Conservation (phyloP, 2,329 filamentous ascomycete species). For the Colletotrichum eremochloae region DNA sequence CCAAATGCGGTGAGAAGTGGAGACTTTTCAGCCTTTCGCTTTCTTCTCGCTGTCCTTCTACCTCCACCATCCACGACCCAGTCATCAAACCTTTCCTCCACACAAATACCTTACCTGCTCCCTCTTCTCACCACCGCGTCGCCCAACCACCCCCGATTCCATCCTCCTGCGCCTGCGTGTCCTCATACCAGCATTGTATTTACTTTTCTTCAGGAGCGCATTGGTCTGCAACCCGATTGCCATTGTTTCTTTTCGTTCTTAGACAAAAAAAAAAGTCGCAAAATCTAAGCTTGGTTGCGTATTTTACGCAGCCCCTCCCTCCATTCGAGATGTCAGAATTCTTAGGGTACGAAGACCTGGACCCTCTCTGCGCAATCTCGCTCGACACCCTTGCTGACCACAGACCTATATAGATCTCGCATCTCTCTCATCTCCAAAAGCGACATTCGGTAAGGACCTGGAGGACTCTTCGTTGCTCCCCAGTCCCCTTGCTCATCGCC, state of each 20-base stretch:
- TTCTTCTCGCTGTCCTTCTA: conserved; percentile 39
- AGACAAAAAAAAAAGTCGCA: conserved; percentile 18
- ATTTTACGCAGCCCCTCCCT: conserved; percentile 55
- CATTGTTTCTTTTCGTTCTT: conserved; percentile 33
- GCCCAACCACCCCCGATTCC: conserved; percentile 23
- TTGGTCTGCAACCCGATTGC: conserved; percentile 39
- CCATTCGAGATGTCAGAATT: conserved; percentile 69
- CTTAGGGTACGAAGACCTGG: conserved; percentile 63
- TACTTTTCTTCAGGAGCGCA: conserved; percentile 36
- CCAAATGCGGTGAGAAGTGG: conserved; percentile 37
- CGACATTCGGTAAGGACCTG: conserved; percentile 84
- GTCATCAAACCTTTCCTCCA: conserved; percentile 39
- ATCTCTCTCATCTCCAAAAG: conserved; percentile 98
- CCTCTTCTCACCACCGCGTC: conserved; percentile 26
- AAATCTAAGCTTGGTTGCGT: conserved; percentile 53
- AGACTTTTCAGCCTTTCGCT: conserved; percentile 36
- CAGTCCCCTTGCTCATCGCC: conserved; percentile 34
- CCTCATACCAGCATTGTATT: conserved; percentile 26
- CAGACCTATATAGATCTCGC: conserved; percentile 74
- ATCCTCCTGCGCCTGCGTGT: conserved; percentile 24
- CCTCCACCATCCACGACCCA: conserved; percentile 5
- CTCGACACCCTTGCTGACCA: conserved; percentile 31
- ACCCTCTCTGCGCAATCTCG: conserved; percentile 31
- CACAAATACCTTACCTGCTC: conserved; percentile 37
- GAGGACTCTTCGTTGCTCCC: conserved; percentile 40